These are phyloP conservation scores for Cystobasidium onofrii DNA, from an alignment of 768 basidiomycete genomes.

Conservation along the genomic window DNA sequence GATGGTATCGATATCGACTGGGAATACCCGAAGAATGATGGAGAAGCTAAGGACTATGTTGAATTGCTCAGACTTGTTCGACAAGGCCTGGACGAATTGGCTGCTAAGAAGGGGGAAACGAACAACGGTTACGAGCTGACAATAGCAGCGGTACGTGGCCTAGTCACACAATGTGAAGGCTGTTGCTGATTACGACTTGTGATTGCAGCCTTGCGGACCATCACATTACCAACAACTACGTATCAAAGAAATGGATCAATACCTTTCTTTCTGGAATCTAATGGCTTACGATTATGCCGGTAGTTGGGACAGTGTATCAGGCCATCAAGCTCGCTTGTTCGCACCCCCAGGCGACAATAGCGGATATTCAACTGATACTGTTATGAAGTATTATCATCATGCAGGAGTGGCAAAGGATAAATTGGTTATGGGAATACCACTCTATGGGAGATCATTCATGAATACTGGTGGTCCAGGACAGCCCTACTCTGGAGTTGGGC, in stretches of 20 bases:
- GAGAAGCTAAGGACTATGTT: slow-evolving; percentile 73
- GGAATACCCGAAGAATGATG: slow-evolving; percentile 60
- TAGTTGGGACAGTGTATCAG: slow-evolving; percentile 49
- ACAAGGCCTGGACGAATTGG: slow-evolving; percentile 65
- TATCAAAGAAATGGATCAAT: slow-evolving; percentile 73
- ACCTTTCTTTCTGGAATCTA: slow-evolving; percentile 92
- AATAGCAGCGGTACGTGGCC: slow-evolving; percentile 39
- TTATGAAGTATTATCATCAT: slow-evolving; percentile 60
- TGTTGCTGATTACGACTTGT: neutral
- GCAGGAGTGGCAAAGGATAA: slow-evolving; percentile 69
- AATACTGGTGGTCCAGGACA: slow-evolving; percentile 72
- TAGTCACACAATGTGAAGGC: neutral
- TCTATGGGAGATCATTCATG: slow-evolving; percentile 86
- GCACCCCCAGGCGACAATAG: slow-evolving; percentile 60
- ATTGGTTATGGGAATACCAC: slow-evolving; percentile 69
- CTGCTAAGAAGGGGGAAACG: slow-evolving; percentile 55
- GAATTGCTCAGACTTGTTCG: slow-evolving; percentile 70
- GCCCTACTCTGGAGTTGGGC: slow-evolving; percentile 71
- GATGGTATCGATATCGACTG: slow-evolving; percentile 90
- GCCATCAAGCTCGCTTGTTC: slow-evolving; percentile 75
- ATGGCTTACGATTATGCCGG: slow-evolving; percentile 55
- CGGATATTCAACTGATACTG: slow-evolving; percentile 44
- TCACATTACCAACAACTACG: slow-evolving; percentile 73
- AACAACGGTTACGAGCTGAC: slow-evolving; percentile 38
- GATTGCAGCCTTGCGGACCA: slow-evolving; percentile 71